Conservation (phyloP, 306 rosid species). For the Cicer judaicum region DNA sequence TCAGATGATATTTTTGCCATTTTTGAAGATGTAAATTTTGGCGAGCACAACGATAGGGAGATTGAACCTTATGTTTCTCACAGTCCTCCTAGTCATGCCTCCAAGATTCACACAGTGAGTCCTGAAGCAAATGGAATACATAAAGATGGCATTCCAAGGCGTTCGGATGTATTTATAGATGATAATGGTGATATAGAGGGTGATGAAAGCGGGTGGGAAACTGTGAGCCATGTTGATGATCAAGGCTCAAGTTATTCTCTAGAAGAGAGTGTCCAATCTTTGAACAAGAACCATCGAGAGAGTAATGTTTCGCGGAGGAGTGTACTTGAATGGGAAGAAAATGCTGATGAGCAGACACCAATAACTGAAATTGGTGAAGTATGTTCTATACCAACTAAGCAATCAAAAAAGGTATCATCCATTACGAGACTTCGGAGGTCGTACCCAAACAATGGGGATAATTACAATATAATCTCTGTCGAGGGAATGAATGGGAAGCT, state of each 20-base stretch:
- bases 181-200: conserved; percentile 79
- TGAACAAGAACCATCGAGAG: conserved; percentile 63
- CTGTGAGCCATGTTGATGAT: conserved; percentile 90
- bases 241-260: conserved; percentile 87
- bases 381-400: conserved; percentile 68
- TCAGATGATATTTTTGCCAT: conserved; percentile 80
- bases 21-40: conserved; percentile 73
- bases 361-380: conserved; percentile 80
- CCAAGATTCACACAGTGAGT: conserved; percentile 74
- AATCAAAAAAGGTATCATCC: conserved; percentile 76
- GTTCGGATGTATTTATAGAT: conserved; percentile 53
- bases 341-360: conserved; percentile 64
- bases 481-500: conserved; percentile 75
- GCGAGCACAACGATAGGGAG: conserved; percentile 75
- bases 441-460: conserved; percentile 66
- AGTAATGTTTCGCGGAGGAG: conserved; percentile 64
- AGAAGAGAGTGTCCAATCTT: conserved; percentile 66
- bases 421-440: conserved; percentile 81
- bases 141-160: conserved; percentile 55
- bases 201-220: conserved; percentile 99
- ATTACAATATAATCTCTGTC: conserved; percentile 67
- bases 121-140: conserved; percentile 60
- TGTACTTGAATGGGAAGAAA: conserved; percentile 80
- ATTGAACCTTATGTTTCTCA: conserved; percentile 69
- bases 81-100: conserved; percentile 73